A percentile compares a stretch with the other conserved stretches of the same genome.
These are phyloP conservation scores for Aphanoascus verrucosus DNA, from an alignment of 2,329 filamentous ascomycete species.

Conservation along the genomic window DNA sequence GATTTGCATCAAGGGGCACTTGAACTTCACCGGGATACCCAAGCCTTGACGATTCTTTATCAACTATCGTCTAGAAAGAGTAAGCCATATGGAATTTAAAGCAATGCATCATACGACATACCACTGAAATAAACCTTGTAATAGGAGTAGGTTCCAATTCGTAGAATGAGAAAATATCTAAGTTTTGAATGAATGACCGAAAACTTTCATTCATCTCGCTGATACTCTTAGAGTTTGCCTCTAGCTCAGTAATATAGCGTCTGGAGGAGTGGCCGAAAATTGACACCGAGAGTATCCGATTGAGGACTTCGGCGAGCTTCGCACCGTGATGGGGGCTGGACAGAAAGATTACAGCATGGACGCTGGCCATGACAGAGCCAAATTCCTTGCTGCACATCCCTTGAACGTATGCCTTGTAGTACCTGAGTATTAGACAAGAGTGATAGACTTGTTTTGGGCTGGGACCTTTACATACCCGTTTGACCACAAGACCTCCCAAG, in stretches of 20 bases:
- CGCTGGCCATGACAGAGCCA: too few relatives aligned
- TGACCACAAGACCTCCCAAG: conserved; percentile 37
- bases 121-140: neutral
- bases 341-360: conserved; percentile 24
- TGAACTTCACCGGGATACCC: conserved; percentile 21
- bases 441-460: too few relatives aligned
- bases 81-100: too few relatives aligned
- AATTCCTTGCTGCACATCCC: too few relatives aligned
- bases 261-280: conserved; percentile 16
- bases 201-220: conserved; percentile 17
- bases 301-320: conserved; percentile 19
- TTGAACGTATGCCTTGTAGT: too few relatives aligned
- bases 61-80: conserved; percentile 17
- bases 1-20: conserved; percentile 22
- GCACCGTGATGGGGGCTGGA: conserved; percentile 25
- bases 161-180: conserved; percentile 17
- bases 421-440: too few relatives aligned
- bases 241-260: conserved; percentile 14
- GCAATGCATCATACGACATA: neutral
- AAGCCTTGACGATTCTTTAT: conserved; percentile 20
- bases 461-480: conserved; percentile 23
- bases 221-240: conserved; percentile 13
- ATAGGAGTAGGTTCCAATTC: conserved; percentile 15
- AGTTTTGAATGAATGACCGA: conserved; percentile 14
- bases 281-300: conserved; percentile 23